A percentile compares a stretch with the other conserved stretches of the same genome.
These are phyloP conservation scores for Athelia sp. DNA, from an alignment of 1,284 basidiomycete genomes.

Conservation along the genomic window DNA sequence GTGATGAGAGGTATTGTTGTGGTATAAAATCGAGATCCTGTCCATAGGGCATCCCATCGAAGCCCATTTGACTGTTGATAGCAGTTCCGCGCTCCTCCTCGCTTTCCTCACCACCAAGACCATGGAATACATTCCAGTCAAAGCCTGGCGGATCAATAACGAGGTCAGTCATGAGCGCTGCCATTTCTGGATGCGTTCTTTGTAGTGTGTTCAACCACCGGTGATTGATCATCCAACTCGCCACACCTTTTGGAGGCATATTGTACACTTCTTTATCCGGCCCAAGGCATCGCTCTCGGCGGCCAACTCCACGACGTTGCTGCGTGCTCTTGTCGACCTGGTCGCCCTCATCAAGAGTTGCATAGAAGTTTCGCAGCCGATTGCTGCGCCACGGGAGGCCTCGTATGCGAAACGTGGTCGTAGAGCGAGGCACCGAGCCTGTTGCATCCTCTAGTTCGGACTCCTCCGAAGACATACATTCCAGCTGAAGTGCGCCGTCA, in stretches of 20 bases:
- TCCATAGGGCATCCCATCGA: background rate
- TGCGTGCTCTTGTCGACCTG: conserved; percentile 35
- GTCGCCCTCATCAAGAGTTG: conserved; percentile 54
- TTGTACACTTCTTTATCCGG: conserved; percentile 49
- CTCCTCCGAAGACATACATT: conserved; percentile 78
- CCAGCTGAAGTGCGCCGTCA: conserved; percentile 61
- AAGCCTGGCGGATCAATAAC: conserved; percentile 42
- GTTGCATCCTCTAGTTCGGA: conserved; percentile 48
- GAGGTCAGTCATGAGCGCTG: conserved; percentile 33
- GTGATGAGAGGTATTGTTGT: background rate
- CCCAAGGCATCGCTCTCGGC: conserved; percentile 49
- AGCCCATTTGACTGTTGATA: background rate
- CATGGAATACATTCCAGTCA: conserved; percentile 39
- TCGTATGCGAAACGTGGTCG: conserved; percentile 41
- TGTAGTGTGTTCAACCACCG: conserved; percentile 46
- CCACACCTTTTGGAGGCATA: conserved; percentile 58
- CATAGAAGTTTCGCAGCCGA: conserved; percentile 53
- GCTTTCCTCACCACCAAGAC: conserved; percentile 55
- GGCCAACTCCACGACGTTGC: conserved; percentile 52
- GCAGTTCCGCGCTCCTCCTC: conserved; percentile 21
- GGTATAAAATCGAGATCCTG: background rate
- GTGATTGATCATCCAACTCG: conserved; percentile 72
- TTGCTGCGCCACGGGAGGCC: conserved; percentile 60
- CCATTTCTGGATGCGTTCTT: conserved; percentile 39
- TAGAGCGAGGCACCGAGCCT: conserved; percentile 15